These are phyloP conservation scores for Uromyces viciae-fabae DNA, from an alignment of 1,284 basidiomycete species.

Conservation along the genomic window DNA sequence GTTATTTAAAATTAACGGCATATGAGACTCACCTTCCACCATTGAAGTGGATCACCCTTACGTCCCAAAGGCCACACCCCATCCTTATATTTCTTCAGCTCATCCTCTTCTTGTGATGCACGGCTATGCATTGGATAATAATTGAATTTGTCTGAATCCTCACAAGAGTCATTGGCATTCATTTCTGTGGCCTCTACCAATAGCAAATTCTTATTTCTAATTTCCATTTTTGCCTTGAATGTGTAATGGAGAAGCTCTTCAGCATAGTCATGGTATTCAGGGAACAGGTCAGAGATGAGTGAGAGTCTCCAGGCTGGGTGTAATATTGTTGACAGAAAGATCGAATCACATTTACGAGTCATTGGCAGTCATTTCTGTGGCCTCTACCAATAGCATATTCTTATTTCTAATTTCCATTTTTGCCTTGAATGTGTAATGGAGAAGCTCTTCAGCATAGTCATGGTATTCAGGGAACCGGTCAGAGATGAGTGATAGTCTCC, in stretches of 20 bases:
- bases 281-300: neutral
- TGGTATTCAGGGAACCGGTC: too few relatives aligned
- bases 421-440: too few relatives aligned
- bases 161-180: neutral
- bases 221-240: neutral
- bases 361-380: too few relatives aligned
- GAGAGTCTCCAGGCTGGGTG: neutral
- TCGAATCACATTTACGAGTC: neutral
- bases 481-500: too few relatives aligned
- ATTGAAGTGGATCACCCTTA: neutral
- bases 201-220: neutral
- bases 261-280: neutral
- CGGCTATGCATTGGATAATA: neutral
- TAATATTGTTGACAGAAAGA: neutral
- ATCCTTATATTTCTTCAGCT: neutral
- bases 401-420: too few relatives aligned
- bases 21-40: slow-evolving; percentile 18
- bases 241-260: neutral
- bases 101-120: slow-evolving; percentile 1
- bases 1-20: neutral
- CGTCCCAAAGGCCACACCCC: neutral
- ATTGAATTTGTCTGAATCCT: neutral
- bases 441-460: too few relatives aligned
- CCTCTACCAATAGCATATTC: too few relatives aligned
- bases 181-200: neutral